Conservation (phyloP, 2,329 filamentous ascomycete genomes). For the Drechslerella dactyloides region DNA sequence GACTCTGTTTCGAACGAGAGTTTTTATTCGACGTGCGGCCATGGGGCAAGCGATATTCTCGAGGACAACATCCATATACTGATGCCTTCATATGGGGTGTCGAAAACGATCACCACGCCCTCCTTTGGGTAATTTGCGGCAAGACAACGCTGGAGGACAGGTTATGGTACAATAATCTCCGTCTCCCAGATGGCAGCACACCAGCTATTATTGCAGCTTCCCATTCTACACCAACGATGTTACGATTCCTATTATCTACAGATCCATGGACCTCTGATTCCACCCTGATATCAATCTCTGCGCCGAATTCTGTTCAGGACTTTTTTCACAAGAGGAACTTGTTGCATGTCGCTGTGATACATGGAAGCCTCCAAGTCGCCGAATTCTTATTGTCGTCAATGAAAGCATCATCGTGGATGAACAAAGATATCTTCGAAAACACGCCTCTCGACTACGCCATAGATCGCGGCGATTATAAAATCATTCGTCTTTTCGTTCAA, state of each 20-base stretch:
- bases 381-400: not conserved
- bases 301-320: too few relatives aligned
- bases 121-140: conserved; percentile 8
- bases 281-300: too few relatives aligned
- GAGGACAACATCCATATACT: conserved; percentile 15
- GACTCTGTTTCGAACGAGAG: conserved; percentile 23
- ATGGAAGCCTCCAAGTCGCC: not conserved
- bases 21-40: conserved; percentile 31
- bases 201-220: conserved; percentile 14
- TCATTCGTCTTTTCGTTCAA: not conserved
- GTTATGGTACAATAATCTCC: conserved; percentile 2
- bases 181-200: not conserved
- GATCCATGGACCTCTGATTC: too few relatives aligned
- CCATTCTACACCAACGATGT: not conserved
- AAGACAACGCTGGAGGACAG: not conserved
- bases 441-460: conserved; percentile 28
- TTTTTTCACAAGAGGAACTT: conserved; percentile 3
- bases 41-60: conserved; percentile 30
- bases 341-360: conserved; percentile 10
- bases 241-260: not conserved
- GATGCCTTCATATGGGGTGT: conserved; percentile 39
- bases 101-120: conserved; percentile 18
- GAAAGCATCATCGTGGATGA: not conserved
- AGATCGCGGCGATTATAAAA: conserved; percentile 1
- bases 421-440: conserved; percentile 22